Base-by-base conservation (phyloP, 179 eudicot species). In the Beta lomatogona region DNA sequence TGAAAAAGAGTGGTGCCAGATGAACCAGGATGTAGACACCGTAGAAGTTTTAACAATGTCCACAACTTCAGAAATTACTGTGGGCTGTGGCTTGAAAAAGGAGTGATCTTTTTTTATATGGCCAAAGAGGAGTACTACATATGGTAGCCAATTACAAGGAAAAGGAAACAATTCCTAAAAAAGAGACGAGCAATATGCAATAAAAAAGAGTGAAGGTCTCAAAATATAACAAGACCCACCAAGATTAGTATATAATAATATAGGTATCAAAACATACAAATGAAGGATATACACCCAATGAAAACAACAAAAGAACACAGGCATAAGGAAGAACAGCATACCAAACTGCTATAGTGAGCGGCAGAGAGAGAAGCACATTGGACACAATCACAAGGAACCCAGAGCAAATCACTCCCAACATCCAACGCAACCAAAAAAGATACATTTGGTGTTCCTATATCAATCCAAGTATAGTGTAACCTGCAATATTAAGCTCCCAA, bases 371-470 rank as follows among this genome's bases (percentile, higher is more conserved):
- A 91, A 86, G 95, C 98, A 89, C 99, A 95, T 79, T 92, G 89
- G 73, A 89, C 86, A 83, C 98, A 95, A 60, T 95, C 90, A 83
- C 99, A 95, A 18, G 99, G 99, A 83, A 95, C 89, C 99, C 99
- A 95, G 36, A 91, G 83, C 58, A 94, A 87, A 88, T 95, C 98
- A 79, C 97, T 92, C 57, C 98, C 99, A 74, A 87, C 88, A 86
- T 95, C 99, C 86, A 94, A 80, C 21, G 97, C 98, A 55, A 93
- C 97, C 76, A 94, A 90, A 85, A 93, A 95, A 75, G 97, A 88
- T 59, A 86, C 85, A 75, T 81, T 91, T 57, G 99, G 99, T 5
- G 91, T 91, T 84, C 99, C 99, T 80, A 95, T 76, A 87, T 92
- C 97, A 66, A 95, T 89, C 97, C 97, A 95, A 9, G 94, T 85